These are phyloP conservation scores for Solanum chacoense DNA, from an alignment of 305 asterid species.

Conservation along the genomic window DNA sequence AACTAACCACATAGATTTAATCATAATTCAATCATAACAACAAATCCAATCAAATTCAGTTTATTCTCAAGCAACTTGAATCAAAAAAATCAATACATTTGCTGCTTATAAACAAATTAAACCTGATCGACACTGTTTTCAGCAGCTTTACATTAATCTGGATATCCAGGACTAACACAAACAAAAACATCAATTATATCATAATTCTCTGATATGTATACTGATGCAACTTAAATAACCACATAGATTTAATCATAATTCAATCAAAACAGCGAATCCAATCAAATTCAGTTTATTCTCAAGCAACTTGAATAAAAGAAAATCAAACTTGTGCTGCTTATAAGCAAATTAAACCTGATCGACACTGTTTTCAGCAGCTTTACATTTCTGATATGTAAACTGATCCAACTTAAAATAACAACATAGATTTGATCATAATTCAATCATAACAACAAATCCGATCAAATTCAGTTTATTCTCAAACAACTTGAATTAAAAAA, in stretches of 20 bases:
- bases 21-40: neutral
- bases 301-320: neutral
- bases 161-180: neutral
- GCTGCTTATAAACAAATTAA: neutral
- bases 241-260: neutral
- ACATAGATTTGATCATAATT: neutral
- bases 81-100: neutral
- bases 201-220: neutral
- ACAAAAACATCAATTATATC: neutral
- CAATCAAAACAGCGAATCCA: neutral
- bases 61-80: neutral
- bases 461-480: neutral
- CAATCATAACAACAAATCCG: neutral
- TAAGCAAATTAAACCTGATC: neutral
- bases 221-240: neutral
- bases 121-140: slow-evolving; percentile 10
- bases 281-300: neutral
- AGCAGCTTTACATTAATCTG: neutral
- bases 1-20: neutral
- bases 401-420: neutral
- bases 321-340: neutral
- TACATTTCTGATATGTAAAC: neutral
- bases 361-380: slow-evolving; percentile 10
- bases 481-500: no score
- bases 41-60: neutral